Evolutionary conservation across 2,329 filamentous ascomycete genomes (phyloP).

Genomic region (Microcyclospora tardicrescens): DNA sequence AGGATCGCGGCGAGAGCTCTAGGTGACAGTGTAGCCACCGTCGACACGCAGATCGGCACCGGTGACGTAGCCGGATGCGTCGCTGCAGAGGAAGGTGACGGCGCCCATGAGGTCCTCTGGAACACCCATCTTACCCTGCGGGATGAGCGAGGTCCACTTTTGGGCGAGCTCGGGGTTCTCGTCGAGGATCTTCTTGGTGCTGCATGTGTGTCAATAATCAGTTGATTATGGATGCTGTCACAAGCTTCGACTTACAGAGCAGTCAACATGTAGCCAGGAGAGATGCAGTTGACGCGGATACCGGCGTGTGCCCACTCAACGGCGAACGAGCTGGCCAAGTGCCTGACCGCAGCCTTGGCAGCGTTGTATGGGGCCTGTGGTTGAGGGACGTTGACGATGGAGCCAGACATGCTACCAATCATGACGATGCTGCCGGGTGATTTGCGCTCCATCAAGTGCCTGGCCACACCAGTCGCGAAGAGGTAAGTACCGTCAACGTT

Average conservation of each 20-base stretch:
- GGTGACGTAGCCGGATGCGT: slow-evolving; percentile 62
- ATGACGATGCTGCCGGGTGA: slow-evolving; percentile 78
- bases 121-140: slow-evolving; percentile 82
- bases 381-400: slow-evolving; percentile 90
- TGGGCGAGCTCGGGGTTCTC: slow-evolving; percentile 82
- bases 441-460: slow-evolving; percentile 76
- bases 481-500: slow-evolving; percentile 90
- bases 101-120: slow-evolving; percentile 90
- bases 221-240: background rate
- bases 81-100: slow-evolving; percentile 72
- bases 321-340: slow-evolving; percentile 73
- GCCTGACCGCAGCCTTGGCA: slow-evolving; percentile 81
- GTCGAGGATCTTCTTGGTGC: slow-evolving; percentile 85
- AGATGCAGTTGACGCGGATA: slow-evolving; percentile 91
- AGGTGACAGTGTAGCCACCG: slow-evolving; percentile 30
- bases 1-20: slow-evolving; percentile 11
- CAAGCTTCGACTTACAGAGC: slow-evolving; percentile 54
- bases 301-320: slow-evolving; percentile 85
- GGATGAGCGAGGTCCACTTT: slow-evolving; percentile 86
- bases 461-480: slow-evolving; percentile 71
- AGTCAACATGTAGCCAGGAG: slow-evolving; percentile 92
- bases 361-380: slow-evolving; percentile 89
- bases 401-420: slow-evolving; percentile 88
- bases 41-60: slow-evolving; percentile 33
- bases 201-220: slow-evolving; percentile 25